Evolutionary conservation across 306 rosid genomes (phyloP).

Genomic region (Lathyrus aphaca): DNA sequence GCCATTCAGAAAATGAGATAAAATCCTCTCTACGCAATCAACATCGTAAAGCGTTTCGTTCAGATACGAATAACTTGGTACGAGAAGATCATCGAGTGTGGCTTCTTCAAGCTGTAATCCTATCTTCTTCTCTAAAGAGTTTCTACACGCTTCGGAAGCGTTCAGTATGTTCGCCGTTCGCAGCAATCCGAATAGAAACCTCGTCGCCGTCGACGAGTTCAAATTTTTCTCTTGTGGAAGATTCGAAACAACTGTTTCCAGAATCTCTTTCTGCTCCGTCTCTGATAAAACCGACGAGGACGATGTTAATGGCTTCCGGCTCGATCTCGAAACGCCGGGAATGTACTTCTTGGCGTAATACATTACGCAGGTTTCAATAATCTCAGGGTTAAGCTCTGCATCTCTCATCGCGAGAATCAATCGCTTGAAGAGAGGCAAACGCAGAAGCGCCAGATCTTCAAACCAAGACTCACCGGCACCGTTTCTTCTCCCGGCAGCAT

Average conservation of each 20-base stretch:
- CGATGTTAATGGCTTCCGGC: constrained; percentile 61
- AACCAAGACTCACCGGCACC: constrained; percentile 67
- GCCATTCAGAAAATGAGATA: constrained; percentile 57
- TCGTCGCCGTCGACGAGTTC: constrained; percentile 60
- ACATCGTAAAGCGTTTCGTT: constrained; percentile 92
- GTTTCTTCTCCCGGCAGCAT: constrained; percentile 57
- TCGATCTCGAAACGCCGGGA: constrained; percentile 80
- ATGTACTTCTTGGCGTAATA: constrained; percentile 81
- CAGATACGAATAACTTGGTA: constrained; percentile 89
- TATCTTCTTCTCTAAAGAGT: constrained; percentile 82
- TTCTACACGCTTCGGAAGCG: constrained; percentile 67
- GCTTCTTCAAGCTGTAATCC: constrained; percentile 88
- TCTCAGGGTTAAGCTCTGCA: constrained; percentile 58
- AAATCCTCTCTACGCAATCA: constrained; percentile 77
- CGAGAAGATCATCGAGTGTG: constrained; percentile 83
- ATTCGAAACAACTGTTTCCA: constrained; percentile 68
- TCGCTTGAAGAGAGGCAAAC: constrained; percentile 69
- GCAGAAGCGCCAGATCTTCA: constrained; percentile 70
- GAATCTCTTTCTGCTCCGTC: constrained; percentile 73
- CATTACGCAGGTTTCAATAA: constrained; percentile 77
- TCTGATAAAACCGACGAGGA: constrained; percentile 60
- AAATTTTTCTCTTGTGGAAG: constrained; percentile 70
- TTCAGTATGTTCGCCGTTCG: constrained; percentile 78
- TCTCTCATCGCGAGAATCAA: constrained; percentile 65
- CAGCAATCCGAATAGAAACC: constrained; percentile 72